phyloP scores from a whole-genome alignment of 163 green algal genomes.

The Chlamydomonas reinhardtii region DNA sequence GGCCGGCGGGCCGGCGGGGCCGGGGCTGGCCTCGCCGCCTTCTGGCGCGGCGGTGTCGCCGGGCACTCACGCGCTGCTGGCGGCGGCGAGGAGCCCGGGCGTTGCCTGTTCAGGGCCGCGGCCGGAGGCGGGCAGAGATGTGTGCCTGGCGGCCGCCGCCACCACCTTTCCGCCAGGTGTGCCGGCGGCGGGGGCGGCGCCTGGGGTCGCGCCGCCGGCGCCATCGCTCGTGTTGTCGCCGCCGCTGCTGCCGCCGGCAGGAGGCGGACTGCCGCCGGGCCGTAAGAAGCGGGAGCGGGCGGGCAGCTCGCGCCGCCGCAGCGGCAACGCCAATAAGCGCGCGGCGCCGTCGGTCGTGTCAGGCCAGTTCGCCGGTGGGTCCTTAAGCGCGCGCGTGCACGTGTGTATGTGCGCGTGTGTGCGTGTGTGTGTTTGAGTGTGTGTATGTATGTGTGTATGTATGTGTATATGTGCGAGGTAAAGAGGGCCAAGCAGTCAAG shows the following conservation, averaged over 20 bases:
- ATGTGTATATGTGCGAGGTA: too few species aligned
- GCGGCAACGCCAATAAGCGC: slow-evolving; percentile 12
- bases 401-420: too few species aligned
- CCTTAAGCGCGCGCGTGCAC: too few species aligned
- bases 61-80: too few species aligned
- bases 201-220: neutral
- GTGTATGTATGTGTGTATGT: too few species aligned
- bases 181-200: neutral
- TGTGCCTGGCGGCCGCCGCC: neutral
- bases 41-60: too few species aligned
- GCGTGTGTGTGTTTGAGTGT: too few species aligned
- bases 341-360: neutral
- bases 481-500: too few species aligned
- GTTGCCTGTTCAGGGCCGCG: too few species aligned
- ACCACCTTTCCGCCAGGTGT: too few species aligned
- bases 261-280: neutral
- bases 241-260: neutral
- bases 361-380: neutral
- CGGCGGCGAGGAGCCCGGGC: neutral
- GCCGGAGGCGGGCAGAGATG: neutral
- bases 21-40: neutral
- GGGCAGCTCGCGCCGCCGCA: neutral
- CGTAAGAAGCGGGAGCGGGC: slow-evolving; percentile 15
- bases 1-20: neutral
- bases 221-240: neutral